phyloP scores from a whole-genome alignment of 1,284 basidiomycete genomes.

The Abortiporus biennis region DNA sequence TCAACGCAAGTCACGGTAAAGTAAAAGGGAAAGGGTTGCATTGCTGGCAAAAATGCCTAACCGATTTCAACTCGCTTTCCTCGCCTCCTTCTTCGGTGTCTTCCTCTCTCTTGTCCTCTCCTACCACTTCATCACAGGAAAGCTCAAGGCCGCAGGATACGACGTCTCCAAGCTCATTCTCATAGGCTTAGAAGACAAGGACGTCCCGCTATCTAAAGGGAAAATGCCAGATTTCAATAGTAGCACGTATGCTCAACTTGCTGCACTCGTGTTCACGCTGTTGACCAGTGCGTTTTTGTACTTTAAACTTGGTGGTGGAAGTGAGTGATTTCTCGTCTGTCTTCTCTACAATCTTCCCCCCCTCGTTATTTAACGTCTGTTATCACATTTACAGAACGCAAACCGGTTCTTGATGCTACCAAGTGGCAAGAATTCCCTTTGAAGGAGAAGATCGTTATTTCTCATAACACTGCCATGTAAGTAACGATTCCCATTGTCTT shows the following conservation, averaged over 20 bases:
- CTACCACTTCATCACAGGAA: constrained; percentile 33
- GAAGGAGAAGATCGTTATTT: constrained; percentile 76
- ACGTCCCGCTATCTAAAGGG: background rate
- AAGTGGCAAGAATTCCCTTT: constrained; percentile 84
- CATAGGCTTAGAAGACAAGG: constrained; percentile 44
- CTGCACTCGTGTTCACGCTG: constrained; percentile 32
- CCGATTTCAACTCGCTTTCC: constrained; percentile 43
- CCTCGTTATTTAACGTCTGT: background rate
- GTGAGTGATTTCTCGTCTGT: constrained; percentile 16
- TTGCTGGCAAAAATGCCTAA: too few species aligned
- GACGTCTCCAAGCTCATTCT: constrained; percentile 55
- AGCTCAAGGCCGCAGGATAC: constrained; percentile 50
- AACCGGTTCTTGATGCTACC: constrained; percentile 68
- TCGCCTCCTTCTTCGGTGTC: constrained; percentile 42
- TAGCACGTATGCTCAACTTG: constrained; percentile 24
- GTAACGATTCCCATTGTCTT: too few species aligned
- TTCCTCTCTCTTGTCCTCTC: constrained; percentile 40
- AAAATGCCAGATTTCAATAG: constrained; percentile 15
- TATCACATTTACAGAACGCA: constrained; percentile 47
- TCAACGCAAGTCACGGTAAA: too few species aligned
- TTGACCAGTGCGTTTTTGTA: constrained; percentile 33
- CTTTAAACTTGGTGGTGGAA: constrained; percentile 35
- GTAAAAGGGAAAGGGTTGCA: too few species aligned
- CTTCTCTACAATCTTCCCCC: background rate
- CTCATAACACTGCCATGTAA: constrained; percentile 93